Percentiles rank a stretch among this genome's conserved stretches.
Conservation (phyloP, 495 filamentous ascomycete genomes). For the Podospora comata region DNA sequence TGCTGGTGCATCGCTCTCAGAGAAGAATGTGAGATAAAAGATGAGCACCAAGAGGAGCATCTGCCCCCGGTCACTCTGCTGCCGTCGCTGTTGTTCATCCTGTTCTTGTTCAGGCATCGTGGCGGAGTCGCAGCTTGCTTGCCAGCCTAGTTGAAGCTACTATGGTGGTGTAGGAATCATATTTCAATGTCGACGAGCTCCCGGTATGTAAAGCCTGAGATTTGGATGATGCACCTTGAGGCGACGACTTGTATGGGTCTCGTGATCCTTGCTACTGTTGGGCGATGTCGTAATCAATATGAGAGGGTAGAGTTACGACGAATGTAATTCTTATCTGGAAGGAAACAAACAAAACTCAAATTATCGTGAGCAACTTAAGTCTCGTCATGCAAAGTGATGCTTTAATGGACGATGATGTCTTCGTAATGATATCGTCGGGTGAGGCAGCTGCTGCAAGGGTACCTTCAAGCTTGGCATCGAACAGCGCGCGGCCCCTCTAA, state of each 20-base stretch:
- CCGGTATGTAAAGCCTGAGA: neutral
- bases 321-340: neutral
- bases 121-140: constrained; percentile 1
- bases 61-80: constrained; percentile 21
- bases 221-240: neutral
- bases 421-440: neutral
- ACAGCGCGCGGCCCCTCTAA: neutral
- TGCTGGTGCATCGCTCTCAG: constrained; percentile 38
- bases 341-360: neutral
- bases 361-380: neutral
- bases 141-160: constrained; percentile 5
- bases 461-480: neutral
- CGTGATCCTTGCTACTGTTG: neutral
- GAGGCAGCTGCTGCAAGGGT: neutral
- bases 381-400: neutral
- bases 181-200: neutral
- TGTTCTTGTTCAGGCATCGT: constrained; percentile 40
- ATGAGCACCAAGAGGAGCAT: constrained; percentile 40
- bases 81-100: constrained; percentile 27
- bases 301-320: neutral
- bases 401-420: neutral
- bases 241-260: neutral
- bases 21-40: constrained; percentile 42
- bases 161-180: constrained; percentile 1
- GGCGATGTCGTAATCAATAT: neutral